Evolutionary conservation across 1,139 yeast species (phyloP).

Genomic region (Pneumocystis carinii): DNA sequence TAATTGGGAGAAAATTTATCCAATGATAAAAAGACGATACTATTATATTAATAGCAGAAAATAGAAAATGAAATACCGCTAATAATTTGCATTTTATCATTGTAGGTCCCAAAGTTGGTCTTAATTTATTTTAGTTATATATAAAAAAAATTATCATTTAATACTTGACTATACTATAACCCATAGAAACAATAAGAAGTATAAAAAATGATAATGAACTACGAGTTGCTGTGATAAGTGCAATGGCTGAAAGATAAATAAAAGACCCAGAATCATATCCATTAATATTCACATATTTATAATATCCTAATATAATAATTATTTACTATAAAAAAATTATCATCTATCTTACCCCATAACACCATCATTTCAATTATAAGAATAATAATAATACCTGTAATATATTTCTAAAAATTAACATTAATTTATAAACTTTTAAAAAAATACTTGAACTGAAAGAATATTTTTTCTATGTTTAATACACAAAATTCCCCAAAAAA

Average conservation of each 20-base stretch:
- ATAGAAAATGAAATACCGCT: conserved; percentile 55
- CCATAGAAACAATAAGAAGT: conserved; percentile 69
- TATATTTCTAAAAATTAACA: conserved; percentile 6
- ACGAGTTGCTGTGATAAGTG: conserved; percentile 65
- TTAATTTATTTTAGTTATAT: conserved; percentile 18
- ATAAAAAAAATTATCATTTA: conserved; percentile 3
- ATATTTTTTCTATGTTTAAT: conserved; percentile 77
- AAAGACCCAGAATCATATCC: conserved; percentile 45
- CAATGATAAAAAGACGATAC: conserved; percentile 31
- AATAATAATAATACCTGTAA: conserved; percentile 64
- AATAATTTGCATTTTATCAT: conserved; percentile 73
- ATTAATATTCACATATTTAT: conserved; percentile 60
- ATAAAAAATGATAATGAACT: conserved; percentile 80
- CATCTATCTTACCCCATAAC: conserved; percentile 49
- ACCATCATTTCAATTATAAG: conserved; percentile 73
- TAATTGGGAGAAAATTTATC: conserved; percentile 23
- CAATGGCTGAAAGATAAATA: conserved; percentile 61
- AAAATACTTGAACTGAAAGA: conserved; percentile 77
- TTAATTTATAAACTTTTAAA: conserved; percentile 21
- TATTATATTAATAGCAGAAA: conserved; percentile 53
- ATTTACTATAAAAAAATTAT: neutral
- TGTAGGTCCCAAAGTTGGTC: conserved; percentile 56
- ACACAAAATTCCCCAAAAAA: conserved; percentile 72
- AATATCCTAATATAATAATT: conserved; percentile 30
- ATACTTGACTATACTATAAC: conserved; percentile 71